These are phyloP conservation scores for Phytopythium mirpurense DNA, from an alignment of 352 stramenopile species.

Conservation along the genomic window DNA sequence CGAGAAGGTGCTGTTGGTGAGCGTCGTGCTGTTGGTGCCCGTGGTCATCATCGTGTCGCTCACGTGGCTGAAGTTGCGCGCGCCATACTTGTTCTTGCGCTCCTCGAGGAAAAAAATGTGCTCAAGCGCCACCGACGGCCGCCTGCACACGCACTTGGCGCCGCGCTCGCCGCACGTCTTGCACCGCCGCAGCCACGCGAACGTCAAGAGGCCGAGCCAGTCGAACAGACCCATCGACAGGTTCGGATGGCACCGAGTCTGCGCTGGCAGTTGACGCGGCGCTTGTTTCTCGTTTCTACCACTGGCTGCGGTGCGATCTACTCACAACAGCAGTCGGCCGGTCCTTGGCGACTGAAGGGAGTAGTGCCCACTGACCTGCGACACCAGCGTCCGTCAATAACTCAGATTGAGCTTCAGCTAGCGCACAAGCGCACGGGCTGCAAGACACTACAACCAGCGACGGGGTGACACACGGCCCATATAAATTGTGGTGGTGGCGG, in stretches of 20 bases:
- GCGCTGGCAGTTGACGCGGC: neutral
- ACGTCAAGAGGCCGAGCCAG: constrained; percentile 59
- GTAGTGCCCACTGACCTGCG: too few species aligned
- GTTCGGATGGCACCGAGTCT: too few species aligned
- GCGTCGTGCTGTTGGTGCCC: constrained; percentile 25
- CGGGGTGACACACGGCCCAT: too few species aligned
- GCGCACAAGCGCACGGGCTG: too few species aligned
- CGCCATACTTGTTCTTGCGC: constrained; percentile 75
- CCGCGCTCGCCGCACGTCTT: constrained; percentile 53
- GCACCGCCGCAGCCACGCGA: constrained; percentile 65
- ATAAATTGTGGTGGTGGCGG: too few species aligned
- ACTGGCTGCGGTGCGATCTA: neutral
- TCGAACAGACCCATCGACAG: constrained; percentile 63
- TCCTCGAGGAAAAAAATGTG: constrained; percentile 82
- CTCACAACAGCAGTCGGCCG: too few species aligned
- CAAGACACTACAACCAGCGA: too few species aligned
- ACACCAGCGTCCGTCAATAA: too few species aligned
- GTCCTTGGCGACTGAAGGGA: too few species aligned
- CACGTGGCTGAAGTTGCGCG: constrained; percentile 75
- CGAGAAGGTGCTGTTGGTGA: constrained; percentile 25
- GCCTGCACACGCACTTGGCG: constrained; percentile 63
- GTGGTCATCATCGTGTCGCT: constrained; percentile 54
- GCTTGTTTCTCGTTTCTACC: too few species aligned
- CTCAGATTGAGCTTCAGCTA: too few species aligned
- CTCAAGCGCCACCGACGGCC: constrained; percentile 65